phyloP scores from a whole-genome alignment of 2,329 filamentous ascomycete genomes.

The Venturia aucupariae region DNA sequence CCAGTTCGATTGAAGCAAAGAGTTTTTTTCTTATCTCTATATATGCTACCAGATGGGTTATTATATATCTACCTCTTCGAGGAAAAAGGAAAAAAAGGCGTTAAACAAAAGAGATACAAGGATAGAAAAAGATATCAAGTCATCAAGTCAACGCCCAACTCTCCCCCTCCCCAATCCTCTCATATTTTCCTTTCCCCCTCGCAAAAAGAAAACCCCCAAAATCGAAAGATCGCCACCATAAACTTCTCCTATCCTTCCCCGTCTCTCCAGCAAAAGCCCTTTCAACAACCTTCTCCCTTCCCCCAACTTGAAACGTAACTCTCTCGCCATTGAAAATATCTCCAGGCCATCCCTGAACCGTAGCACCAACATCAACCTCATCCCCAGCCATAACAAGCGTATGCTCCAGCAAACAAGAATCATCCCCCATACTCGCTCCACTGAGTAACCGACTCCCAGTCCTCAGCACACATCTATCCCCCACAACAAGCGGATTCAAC shows the following conservation, averaged over 20 bases:
- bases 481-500: constrained; percentile 43
- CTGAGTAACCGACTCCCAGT: constrained; percentile 44
- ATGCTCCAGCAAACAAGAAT: constrained; percentile 47
- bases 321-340: constrained; percentile 29
- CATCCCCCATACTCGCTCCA: constrained; percentile 44
- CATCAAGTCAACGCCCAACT: background rate
- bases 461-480: constrained; percentile 43
- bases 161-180: background rate
- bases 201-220: background rate
- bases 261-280: too few species aligned
- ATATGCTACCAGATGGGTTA: too few species aligned
- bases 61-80: too few species aligned
- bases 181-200: background rate
- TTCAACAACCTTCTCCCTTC: background rate
- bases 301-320: background rate
- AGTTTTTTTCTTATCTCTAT: too few species aligned
- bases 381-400: constrained; percentile 50
- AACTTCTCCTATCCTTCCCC: background rate
- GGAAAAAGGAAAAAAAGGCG: too few species aligned
- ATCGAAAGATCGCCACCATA: background rate
- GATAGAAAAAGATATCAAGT: background rate
- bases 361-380: constrained; percentile 40
- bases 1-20: too few species aligned
- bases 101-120: too few species aligned
- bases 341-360: constrained; percentile 49